Evolutionary conservation across 371 early-diverging fungal genomes (phyloP).

Genomic region (Apophysomyces variabilis): DNA sequence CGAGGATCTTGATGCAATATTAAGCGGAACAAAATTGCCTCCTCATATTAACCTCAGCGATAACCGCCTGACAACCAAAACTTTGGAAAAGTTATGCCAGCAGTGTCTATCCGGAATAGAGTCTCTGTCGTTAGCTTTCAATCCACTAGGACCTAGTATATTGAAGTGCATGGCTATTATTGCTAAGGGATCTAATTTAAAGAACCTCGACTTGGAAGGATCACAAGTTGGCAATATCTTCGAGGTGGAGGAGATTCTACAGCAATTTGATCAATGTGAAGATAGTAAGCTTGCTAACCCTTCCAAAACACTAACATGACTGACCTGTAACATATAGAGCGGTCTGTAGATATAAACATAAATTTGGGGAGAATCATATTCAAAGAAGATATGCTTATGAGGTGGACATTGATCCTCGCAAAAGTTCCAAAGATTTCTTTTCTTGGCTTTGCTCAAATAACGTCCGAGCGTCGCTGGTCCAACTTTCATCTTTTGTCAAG

Average conservation of each 20-base stretch:
- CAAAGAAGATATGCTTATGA: constrained; percentile 19
- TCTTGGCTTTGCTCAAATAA: background rate
- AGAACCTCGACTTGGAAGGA: constrained; percentile 16
- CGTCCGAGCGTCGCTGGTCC: background rate
- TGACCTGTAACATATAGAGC: constrained; percentile 1
- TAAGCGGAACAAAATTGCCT: constrained; percentile 13
- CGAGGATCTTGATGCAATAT: constrained; percentile 19
- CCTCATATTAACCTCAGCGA: constrained; percentile 29
- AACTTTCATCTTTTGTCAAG: background rate
- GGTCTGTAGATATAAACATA: constrained; percentile 3
- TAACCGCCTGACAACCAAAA: constrained; percentile 25
- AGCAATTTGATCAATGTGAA: background rate
- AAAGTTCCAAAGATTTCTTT: background rate
- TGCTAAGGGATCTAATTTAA: constrained; percentile 18
- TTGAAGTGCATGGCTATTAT: constrained; percentile 16
- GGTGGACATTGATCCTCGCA: constrained; percentile 21
- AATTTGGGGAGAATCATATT: constrained; percentile 30
- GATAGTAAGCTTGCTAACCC: background rate
- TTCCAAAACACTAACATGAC: background rate
- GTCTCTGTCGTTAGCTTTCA: constrained; percentile 22
- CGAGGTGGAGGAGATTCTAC: background rate
- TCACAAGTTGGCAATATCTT: constrained; percentile 24
- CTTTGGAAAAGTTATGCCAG: constrained; percentile 6
- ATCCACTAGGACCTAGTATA: constrained; percentile 29
- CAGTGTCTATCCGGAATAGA: constrained; percentile 7